Percentiles rank a stretch among this genome's conserved stretches.
Conservation (phyloP, 1,139 yeast genomes). For the Spencermartinsiella ligniputridi region DNA sequence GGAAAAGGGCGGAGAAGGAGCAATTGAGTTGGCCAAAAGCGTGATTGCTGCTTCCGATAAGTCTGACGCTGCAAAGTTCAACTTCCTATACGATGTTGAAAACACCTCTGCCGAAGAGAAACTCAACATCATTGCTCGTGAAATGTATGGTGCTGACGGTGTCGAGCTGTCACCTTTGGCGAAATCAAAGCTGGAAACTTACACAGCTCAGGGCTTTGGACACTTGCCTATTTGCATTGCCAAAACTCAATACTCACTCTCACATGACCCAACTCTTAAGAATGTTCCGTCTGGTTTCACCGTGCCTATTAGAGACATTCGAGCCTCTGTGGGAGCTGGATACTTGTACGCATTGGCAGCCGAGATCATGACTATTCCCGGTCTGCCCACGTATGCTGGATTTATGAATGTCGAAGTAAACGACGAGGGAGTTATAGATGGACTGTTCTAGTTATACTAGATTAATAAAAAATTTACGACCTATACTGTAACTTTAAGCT, state of each 20-base stretch:
- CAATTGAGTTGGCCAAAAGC: slow-evolving; percentile 80
- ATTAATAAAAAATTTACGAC: too few species aligned
- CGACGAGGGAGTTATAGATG: slow-evolving; percentile 90
- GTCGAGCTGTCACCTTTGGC: slow-evolving; percentile 88
- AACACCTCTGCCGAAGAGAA: slow-evolving; percentile 74
- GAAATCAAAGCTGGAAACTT: slow-evolving; percentile 72
- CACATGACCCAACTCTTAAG: slow-evolving; percentile 88
- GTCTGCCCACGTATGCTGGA: slow-evolving; percentile 94
- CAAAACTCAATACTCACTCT: slow-evolving; percentile 92
- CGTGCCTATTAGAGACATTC: slow-evolving; percentile 90
- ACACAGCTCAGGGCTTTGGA: slow-evolving; percentile 86
- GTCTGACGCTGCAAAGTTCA: slow-evolving; percentile 54
- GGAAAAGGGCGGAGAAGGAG: slow-evolving; percentile 98
- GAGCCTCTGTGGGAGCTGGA: slow-evolving; percentile 96
- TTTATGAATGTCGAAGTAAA: slow-evolving; percentile 95
- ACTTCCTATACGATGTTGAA: slow-evolving; percentile 69
- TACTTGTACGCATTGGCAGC: slow-evolving; percentile 96
- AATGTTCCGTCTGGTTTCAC: slow-evolving; percentile 96
- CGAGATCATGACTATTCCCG: slow-evolving; percentile 96
- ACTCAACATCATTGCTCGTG: slow-evolving; percentile 74
- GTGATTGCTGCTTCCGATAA: slow-evolving; percentile 58
- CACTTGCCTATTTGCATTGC: slow-evolving; percentile 95
- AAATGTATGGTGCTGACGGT: slow-evolving; percentile 93
- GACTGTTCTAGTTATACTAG: slow-evolving; percentile 59
- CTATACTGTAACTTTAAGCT: too few species aligned